Base-by-base conservation (phyloP, 176 grass and related monocot genomes). In the Carex kokanica region DNA sequence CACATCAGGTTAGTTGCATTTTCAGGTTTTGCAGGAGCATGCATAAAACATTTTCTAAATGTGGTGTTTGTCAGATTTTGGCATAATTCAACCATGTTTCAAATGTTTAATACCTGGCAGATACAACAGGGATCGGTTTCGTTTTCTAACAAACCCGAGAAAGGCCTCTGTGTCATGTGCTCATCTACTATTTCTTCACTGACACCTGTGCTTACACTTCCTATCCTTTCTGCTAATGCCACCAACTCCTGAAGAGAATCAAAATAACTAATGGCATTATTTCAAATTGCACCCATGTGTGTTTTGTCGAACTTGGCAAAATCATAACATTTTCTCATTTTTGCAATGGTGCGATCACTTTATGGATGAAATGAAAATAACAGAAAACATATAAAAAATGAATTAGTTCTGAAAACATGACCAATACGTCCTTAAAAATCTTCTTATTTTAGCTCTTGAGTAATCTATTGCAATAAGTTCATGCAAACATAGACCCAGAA, bases 161-260 rank as follows among this genome's bases (percentile, higher is more conserved):
- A 93, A 64, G 79, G 83, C 52, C 80, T 90, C 85, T 85, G 88
- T 82, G 82, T 93, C 10, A 93, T 82, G 38, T 61, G 80, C 80
- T 88, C 90, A 63, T 68, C 57, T 70, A 93, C 81, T 56, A 59
- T 74, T 27, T 84, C 83, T 16, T 96, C 91, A 23, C 52, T 47
- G 70, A 93, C 78, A 47, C 93, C 93, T 67, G 91, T 96, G 64
- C 3, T 93, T 66, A 96, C 93, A 74, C 86, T 88, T 83, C 93
- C 93, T 86, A 96, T 96, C 65, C 87, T 85, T 86, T 96, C 93
- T 88, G 86, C 89, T 9, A 93, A 67, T 74, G 83, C 88, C 83
- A 93, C 72, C 53, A 96, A 84, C 21, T 96, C 91, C 93, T 96
- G 78, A 45, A 86, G 79, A 85, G 75, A 71, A 74, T 54, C 60